Conservation (phyloP, 306 rosid species). For the Trifolium fragiferum region DNA sequence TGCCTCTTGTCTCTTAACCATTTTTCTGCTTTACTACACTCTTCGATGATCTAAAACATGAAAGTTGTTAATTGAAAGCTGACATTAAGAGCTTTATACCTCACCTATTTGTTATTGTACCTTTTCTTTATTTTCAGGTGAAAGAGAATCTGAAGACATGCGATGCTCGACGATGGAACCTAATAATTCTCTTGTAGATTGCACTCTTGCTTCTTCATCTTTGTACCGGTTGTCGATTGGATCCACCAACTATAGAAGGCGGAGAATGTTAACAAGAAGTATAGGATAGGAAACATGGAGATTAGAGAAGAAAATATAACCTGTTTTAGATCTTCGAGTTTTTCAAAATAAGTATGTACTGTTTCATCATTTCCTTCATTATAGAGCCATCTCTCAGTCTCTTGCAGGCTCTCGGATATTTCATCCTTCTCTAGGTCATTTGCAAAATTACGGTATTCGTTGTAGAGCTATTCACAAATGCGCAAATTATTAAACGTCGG, state of each 20-base stretch:
- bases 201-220: conserved; percentile 72
- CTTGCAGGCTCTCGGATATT: conserved; percentile 66
- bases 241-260: conserved; percentile 61
- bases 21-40: conserved; percentile 80
- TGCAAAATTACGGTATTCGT: conserved; percentile 67
- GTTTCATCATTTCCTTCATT: conserved; percentile 84
- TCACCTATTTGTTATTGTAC: conserved; percentile 29
- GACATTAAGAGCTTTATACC: conserved; percentile 6
- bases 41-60: conserved; percentile 48
- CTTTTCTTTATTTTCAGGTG: conserved; percentile 46
- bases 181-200: conserved; percentile 58
- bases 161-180: conserved; percentile 52
- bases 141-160: conserved; percentile 45
- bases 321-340: conserved; percentile 78
- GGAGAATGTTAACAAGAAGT: conserved; percentile 35
- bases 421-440: conserved; percentile 72
- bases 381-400: conserved; percentile 86
- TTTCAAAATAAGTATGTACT: conserved; percentile 68
- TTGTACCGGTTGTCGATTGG: conserved; percentile 73
- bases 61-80: conserved; percentile 32
- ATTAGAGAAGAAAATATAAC: conserved; percentile 49
- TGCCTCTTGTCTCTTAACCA: conserved; percentile 78
- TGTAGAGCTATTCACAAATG: conserved; percentile 65
- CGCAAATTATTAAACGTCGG: conserved; percentile 35
- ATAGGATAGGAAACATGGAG: conserved; percentile 9